Base-by-base conservation (phyloP, 164 flowering plant species). In the Aristolochia fimbriata region DNA sequence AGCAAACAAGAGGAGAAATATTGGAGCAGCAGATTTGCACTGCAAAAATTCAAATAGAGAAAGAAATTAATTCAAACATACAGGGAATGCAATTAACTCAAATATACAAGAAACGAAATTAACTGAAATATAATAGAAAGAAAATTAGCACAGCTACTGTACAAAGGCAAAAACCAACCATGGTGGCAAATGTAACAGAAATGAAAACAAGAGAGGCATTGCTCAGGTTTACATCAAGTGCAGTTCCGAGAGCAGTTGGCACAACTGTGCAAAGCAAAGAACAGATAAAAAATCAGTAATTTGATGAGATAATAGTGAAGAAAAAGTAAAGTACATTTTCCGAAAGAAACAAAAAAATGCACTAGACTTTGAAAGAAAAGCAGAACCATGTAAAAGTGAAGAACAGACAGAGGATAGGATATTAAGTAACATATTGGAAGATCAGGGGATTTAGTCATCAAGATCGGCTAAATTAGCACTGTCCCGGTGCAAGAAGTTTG, bases 1-100 rank as follows among this genome's bases (percentile, higher is more conserved):
- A 73, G 99, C 99, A 76, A 94, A 91, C 59, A 94, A 47, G 58
- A 94, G 90, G 58, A 94, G 96, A 80, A 91, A 94, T 77, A 94
- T 85, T 27, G 99, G 99, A 51, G 96, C 46, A 4, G 90, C 99
- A 21, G 99, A 94, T 84, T 94, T 94, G 78, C 99, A 94, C 99
- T 94, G 92, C 79, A 79, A 65, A 67, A 57, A 60, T 37, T 5
- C 1, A 37, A 37, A 37, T 0, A 37, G 8, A 37, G 10, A 37
- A 37, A 37, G 43, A 37, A 27, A 27, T 27, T 27, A 27, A 5
- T 27, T 27, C 30, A 27, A 27, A 27, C 5, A 27, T 27, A 27
- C 5, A 27, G 5, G 30, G 30, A 27, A 27, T 5, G 30, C 2
- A 27, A 27, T 27, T 27, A 27, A 27, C 30, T 27, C 30, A 27